Percentiles rank a stretch among this genome's conserved stretches.
Evolutionary conservation across 768 basidiomycete species (phyloP).

Genomic region (Butyriboletus loyo): DNA sequence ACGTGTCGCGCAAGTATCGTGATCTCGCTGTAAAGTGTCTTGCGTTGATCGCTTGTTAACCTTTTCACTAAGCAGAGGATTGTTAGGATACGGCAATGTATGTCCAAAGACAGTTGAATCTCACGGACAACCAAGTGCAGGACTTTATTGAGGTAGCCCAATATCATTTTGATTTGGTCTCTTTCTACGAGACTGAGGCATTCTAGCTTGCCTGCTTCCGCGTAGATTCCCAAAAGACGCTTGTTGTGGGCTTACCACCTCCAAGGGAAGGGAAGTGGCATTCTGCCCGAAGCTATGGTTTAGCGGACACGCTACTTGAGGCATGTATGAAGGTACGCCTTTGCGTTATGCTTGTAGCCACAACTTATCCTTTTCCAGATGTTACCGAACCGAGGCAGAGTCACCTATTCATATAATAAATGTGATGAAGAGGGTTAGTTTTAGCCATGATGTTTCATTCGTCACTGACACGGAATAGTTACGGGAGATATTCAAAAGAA

Average conservation of each 20-base stretch:
- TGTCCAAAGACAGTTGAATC: conserved; percentile 39
- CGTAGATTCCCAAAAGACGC: conserved; percentile 38
- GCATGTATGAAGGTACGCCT: conserved; percentile 36
- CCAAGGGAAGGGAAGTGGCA: conserved; percentile 34
- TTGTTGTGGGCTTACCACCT: conserved; percentile 45
- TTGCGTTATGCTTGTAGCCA: neutral
- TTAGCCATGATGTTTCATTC: neutral
- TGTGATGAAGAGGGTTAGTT: conserved; percentile 23
- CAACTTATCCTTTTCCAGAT: conserved; percentile 28
- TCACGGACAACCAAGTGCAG: conserved; percentile 40
- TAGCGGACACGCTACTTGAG: conserved; percentile 40
- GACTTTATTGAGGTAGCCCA: conserved; percentile 44
- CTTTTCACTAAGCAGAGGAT: neutral
- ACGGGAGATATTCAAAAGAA: conserved; percentile 37
- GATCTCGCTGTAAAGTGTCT: conserved; percentile 35
- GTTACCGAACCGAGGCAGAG: conserved; percentile 39
- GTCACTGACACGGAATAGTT: conserved; percentile 15
- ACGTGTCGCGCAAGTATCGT: conserved; percentile 33
- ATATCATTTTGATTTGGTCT: neutral
- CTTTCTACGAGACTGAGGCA: neutral
- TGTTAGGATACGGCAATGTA: conserved; percentile 43
- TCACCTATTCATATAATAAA: conserved; percentile 25
- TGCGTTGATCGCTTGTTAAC: neutral
- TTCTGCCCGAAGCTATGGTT: conserved; percentile 41
- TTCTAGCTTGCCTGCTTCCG: conserved; percentile 40